Evolutionary conservation across 139 green algal genomes (phyloP).

Genomic region (Zygnema circumcarinatum): DNA sequence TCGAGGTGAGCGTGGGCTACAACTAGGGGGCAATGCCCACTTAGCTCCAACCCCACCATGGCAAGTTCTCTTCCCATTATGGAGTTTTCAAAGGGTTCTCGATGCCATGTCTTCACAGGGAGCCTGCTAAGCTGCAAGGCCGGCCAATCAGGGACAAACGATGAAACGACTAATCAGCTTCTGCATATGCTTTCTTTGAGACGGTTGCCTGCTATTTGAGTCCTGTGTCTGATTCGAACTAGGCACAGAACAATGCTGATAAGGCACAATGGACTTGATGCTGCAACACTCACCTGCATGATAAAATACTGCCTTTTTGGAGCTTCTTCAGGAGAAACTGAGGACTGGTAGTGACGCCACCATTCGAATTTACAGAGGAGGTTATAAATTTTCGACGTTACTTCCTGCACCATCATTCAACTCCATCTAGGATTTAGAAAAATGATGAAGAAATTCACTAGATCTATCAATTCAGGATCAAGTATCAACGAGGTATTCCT

Average conservation of each 20-base stretch:
- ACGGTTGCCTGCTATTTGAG: too few relatives aligned
- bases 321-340: conserved; percentile 24
- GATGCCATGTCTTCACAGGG: conserved; percentile 39
- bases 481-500: too few relatives aligned
- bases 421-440: too few relatives aligned
- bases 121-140: conserved; percentile 31
- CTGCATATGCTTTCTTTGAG: too few relatives aligned
- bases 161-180: not conserved
- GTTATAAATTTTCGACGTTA: conserved; percentile 57
- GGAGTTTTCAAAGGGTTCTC: conserved; percentile 57
- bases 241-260: too few relatives aligned
- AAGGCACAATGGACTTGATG: too few relatives aligned
- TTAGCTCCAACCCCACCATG: not conserved
- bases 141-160: not conserved
- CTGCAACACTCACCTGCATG: conserved; percentile 38
- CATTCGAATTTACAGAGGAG: conserved; percentile 38
- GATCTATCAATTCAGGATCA: too few relatives aligned
- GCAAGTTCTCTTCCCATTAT: conserved; percentile 60
- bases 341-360: conserved; percentile 46
- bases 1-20: conserved; percentile 61
- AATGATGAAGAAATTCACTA: too few relatives aligned
- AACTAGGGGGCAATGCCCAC: conserved; percentile 10
- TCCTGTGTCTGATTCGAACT: too few relatives aligned
- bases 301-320: conserved; percentile 46
- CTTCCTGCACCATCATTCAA: conserved; percentile 58